Evolutionary conservation across 2,329 filamentous ascomycete genomes (phyloP).

Genomic region (Trichoderma endophyticum): DNA sequence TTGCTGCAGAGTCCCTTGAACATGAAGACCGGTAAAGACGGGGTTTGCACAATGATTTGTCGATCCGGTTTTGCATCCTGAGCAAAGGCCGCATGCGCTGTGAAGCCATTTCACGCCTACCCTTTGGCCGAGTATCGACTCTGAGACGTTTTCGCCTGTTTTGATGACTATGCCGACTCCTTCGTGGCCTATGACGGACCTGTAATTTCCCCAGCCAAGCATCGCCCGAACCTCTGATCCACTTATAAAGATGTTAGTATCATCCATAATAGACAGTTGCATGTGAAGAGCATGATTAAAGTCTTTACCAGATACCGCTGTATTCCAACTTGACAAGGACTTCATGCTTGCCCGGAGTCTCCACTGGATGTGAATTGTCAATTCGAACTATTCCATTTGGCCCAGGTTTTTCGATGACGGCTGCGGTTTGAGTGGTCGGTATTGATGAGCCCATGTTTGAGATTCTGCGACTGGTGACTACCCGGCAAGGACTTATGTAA

Average conservation of each 20-base stretch:
- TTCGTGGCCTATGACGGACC: slow-evolving; percentile 29
- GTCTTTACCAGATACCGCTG: slow-evolving; percentile 1
- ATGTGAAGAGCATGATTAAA: neutral
- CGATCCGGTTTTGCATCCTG: slow-evolving; percentile 33
- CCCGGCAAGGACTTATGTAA: neutral
- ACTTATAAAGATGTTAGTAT: slow-evolving; percentile 16
- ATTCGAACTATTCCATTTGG: neutral
- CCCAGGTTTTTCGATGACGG: neutral
- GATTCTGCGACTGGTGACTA: neutral
- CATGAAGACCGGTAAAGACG: slow-evolving; percentile 39
- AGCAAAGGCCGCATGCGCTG: slow-evolving; percentile 39
- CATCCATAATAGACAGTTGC: neutral
- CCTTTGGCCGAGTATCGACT: slow-evolving; percentile 30
- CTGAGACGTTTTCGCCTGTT: slow-evolving; percentile 28
- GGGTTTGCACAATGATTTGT: slow-evolving; percentile 41
- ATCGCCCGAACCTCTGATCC: slow-evolving; percentile 32
- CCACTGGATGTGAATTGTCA: neutral
- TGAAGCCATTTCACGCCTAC: slow-evolving; percentile 47
- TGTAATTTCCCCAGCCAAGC: slow-evolving; percentile 31
- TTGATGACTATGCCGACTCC: slow-evolving; percentile 31
- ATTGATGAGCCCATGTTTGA: neutral
- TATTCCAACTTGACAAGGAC: slow-evolving; percentile 12
- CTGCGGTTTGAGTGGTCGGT: neutral
- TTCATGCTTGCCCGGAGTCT: neutral
- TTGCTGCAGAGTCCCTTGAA: slow-evolving; percentile 33